phyloP scores from a whole-genome alignment of 257 asterid species.

The Buddleja alternifolia region DNA sequence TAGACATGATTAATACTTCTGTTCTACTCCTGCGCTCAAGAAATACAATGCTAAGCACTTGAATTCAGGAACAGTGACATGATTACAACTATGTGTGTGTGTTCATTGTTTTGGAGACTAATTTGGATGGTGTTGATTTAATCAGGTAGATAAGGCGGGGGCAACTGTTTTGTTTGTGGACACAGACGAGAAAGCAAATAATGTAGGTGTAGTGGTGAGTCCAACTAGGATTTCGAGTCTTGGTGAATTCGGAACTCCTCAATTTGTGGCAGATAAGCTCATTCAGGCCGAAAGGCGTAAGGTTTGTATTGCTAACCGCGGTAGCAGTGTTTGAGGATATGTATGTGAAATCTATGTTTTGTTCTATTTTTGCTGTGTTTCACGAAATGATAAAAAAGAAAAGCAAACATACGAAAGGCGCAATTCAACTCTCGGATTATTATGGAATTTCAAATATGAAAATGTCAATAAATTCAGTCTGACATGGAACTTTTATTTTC shows the following conservation, averaged over 20 bases:
- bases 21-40: no score
- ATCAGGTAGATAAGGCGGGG: slow-evolving; percentile 91
- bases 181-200: slow-evolving; percentile 63
- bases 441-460: no score
- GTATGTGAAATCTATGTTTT: background rate
- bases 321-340: background rate
- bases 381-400: no score
- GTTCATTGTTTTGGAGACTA: slow-evolving; percentile 20
- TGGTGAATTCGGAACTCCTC: slow-evolving; percentile 80
- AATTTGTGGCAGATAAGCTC: slow-evolving; percentile 85
- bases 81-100: no score
- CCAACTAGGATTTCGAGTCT: slow-evolving; percentile 76
- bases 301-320: slow-evolving; percentile 38
- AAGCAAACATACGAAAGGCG: no score
- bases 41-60: no score
- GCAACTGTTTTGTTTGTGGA: slow-evolving; percentile 85
- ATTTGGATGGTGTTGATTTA: slow-evolving; percentile 20
- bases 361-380: background rate
- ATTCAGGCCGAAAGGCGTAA: slow-evolving; percentile 87
- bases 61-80: no score
- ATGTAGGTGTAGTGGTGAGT: slow-evolving; percentile 78
- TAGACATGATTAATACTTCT: no score
- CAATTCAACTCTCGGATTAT: no score
- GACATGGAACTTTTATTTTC: no score
- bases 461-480: no score